Base-by-base conservation (phyloP, 83 land plant species). In the Picea abies region DNA sequence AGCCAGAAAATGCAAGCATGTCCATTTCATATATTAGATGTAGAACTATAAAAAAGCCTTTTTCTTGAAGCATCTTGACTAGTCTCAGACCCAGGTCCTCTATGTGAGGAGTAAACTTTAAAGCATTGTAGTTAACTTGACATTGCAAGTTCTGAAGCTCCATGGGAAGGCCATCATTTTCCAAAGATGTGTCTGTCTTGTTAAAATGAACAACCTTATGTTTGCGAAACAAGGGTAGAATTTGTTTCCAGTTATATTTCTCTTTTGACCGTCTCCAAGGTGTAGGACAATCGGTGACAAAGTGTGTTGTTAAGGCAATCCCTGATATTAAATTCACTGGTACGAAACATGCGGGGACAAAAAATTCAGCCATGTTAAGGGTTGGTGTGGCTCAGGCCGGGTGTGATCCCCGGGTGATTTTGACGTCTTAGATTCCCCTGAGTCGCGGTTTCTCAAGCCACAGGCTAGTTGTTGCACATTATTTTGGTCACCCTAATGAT, bases 161-260 rank as follows among this genome's bases (percentile, higher is more conserved):
- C 62, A 77, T 20, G n/a, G 93, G 82, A 26, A 93, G 84, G 12
- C 93, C 94, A 86, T 92, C 90, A 67, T 97, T 97, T 79, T 93
- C 96, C 79, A 97, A 79, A 8, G 95, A 90, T 73, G 96, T 78
- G 87, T 95, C 98, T 19, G 98, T 92, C 90, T 88, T 91, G 87
- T 93, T 93, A 63, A 95, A 91, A 61, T 90, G 96, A 47, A 97
- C 79, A 17, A 97, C 92, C 68, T 84, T 89, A 63, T 89, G 86
- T 75, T 89, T 90, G 77, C 80, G 79, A 60, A 92, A 86, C 70
- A 97, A 91, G 12, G 99, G 99, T 69, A 95, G 83, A 83, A 97
- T 89, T 98, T 97, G 95, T 39, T 39, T 39, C 41, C 2, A 5
- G 41, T 39, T 95, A 68, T 95, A 97, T 19, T 85, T 86, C 60